A percentile compares a stretch with the other conserved stretches of the same genome.
phyloP scores from a whole-genome alignment of 78 protist species.

The Corallochytrium limacisporum region DNA sequence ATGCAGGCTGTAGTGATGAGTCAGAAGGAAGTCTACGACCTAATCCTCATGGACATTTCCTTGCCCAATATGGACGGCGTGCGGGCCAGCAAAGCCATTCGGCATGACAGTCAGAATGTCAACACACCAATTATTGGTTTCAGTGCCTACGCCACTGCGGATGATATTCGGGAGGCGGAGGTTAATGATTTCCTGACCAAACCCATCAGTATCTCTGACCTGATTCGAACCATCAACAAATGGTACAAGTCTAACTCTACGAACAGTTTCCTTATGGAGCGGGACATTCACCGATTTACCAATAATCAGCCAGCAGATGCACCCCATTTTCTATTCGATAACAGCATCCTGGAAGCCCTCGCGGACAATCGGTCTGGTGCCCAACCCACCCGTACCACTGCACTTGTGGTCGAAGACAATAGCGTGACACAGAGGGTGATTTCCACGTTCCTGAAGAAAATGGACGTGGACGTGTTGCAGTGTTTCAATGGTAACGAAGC shows the following conservation, averaged over 20 bases:
- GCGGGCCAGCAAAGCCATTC: background rate
- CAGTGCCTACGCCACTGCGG: background rate
- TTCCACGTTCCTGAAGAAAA: background rate
- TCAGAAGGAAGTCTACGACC: background rate
- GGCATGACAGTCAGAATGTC: background rate
- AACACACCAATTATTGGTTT: background rate
- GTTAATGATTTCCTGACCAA: background rate
- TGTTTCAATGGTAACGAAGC: background rate
- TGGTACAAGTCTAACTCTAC: background rate
- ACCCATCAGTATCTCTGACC: background rate
- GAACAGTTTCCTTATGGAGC: background rate
- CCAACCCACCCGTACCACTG: background rate
- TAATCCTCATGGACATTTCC: background rate
- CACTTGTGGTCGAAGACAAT: constrained; percentile 13
- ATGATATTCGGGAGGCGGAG: background rate
- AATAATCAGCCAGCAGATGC: background rate
- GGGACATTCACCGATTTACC: background rate
- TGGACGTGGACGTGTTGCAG: background rate
- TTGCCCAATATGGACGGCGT: constrained; percentile 7
- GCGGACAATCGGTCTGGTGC: background rate
- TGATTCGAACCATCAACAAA: background rate
- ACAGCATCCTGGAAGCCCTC: background rate
- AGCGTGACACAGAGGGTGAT: background rate
- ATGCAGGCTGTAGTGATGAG: background rate
- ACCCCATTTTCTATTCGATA: background rate